Base-by-base conservation (phyloP, 2,329 filamentous ascomycete genomes). In the Emydomyces testavorans region DNA sequence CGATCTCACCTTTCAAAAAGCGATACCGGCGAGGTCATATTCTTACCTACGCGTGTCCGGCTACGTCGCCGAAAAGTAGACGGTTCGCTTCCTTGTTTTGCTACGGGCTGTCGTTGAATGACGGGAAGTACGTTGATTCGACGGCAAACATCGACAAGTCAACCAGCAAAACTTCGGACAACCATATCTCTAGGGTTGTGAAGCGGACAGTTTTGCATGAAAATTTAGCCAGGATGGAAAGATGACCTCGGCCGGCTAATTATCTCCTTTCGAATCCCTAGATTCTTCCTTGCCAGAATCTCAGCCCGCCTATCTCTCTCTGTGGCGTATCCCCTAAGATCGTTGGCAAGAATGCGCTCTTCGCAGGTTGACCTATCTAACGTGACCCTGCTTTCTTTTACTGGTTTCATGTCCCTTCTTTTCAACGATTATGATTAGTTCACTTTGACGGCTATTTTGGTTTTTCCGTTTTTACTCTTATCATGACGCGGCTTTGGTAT, bases 31-130 rank as follows among this genome's bases (percentile, higher is more conserved):
- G 23, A 31, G 34, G 15, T 20, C 43, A 37, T 38, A 43, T 40
- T 42, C 40, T 44, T 46, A 34, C 31, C 40, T 37, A 20, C 43
- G 16, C 34, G 47, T 50, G 41, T 50, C 44, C 49, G 49, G 49
- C 41, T 49, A 48, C 44, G 37, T 46, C 28, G 47, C 36, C 45
- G 28, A 47, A 40, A 47, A 34, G 18, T 16, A 35, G 28, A 24
- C 37, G 45, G 18, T 40, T 38, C 45, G 13, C 34, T 20, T 40
- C 36, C 36, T 29, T 39, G 16, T 13, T 16, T 32, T 24, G 40
- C 28, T 8, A 16, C 24, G 18, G 35, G 18, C 18, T 47, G 28
- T 47, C 18, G 21, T 26, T 40, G 20, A 18, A 26, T 47, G 28
- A 32, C 32, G 35, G 36, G 15, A 26, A 37, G 3, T 15, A 32